These are phyloP conservation scores for Coffea canephora DNA, from an alignment of 257 asterid species.

Conservation along the genomic window DNA sequence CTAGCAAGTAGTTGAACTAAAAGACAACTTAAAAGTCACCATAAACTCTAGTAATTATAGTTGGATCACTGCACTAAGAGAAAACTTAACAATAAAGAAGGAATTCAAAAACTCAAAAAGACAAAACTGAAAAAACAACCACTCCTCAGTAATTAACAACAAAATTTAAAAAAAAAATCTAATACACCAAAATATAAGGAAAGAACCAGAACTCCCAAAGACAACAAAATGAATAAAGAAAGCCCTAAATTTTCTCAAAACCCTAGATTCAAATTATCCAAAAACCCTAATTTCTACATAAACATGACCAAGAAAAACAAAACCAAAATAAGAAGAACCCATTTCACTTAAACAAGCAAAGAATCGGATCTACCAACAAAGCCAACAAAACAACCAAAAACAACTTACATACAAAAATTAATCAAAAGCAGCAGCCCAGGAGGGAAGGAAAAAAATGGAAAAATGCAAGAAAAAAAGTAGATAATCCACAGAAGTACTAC, in stretches of 20 bases:
- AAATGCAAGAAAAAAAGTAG: not conserved
- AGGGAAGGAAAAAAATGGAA: not conserved
- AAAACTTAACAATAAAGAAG: not conserved
- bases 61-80: not conserved
- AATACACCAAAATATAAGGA: not conserved
- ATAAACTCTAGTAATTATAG: not conserved
- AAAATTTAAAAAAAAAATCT: too few species aligned
- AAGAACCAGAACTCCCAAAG: not conserved
- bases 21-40: not conserved
- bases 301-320: not conserved
- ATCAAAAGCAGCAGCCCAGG: not conserved
- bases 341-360: not conserved
- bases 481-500: not conserved
- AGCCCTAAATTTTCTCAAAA: not conserved
- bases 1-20: not conserved
- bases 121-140: not conserved
- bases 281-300: not conserved
- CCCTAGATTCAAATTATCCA: not conserved
- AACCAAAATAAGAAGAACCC: not conserved
- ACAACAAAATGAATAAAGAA: not conserved
- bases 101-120: not conserved
- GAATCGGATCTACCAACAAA: conserved; percentile 8
- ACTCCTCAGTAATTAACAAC: not conserved
- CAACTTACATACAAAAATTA: not conserved
- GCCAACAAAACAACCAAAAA: not conserved